Evolutionary conservation across 768 basidiomycete species (phyloP).

Genomic region (Pulveroboletus sp.): DNA sequence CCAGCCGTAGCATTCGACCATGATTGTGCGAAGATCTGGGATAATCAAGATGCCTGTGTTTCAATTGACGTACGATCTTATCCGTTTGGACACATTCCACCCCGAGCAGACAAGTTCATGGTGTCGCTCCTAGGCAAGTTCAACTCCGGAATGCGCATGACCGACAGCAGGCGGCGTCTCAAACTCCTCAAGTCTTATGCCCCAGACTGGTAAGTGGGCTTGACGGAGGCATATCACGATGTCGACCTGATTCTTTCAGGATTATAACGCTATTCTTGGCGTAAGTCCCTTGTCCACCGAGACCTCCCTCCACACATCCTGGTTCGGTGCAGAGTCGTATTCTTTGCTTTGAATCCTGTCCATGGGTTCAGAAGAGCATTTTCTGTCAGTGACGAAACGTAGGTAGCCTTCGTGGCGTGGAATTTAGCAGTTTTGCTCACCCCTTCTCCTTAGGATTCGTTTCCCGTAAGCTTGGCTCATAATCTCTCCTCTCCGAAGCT

Average conservation of each 20-base stretch:
- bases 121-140: constrained; percentile 16
- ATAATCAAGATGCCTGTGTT: background rate
- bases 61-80: background rate
- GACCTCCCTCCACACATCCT: background rate
- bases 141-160: constrained; percentile 4
- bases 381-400: constrained; percentile 75
- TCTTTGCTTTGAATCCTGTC: constrained; percentile 60
- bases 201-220: constrained; percentile 62
- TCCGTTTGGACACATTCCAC: background rate
- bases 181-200: constrained; percentile 59
- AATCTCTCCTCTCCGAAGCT: background rate
- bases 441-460: constrained; percentile 14
- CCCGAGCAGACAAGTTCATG: background rate
- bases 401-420: constrained; percentile 7
- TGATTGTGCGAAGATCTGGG: background rate
- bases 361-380: constrained; percentile 74
- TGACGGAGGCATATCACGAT: background rate
- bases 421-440: constrained; percentile 11
- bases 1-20: background rate
- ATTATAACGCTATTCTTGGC: constrained; percentile 58
- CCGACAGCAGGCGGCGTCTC: constrained; percentile 27
- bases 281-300: constrained; percentile 37
- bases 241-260: constrained; percentile 38
- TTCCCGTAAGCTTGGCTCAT: constrained; percentile 20
- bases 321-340: constrained; percentile 42